Evolutionary conservation across 805 yeast species (phyloP).

Genomic region (Kodamaea laetipori): DNA sequence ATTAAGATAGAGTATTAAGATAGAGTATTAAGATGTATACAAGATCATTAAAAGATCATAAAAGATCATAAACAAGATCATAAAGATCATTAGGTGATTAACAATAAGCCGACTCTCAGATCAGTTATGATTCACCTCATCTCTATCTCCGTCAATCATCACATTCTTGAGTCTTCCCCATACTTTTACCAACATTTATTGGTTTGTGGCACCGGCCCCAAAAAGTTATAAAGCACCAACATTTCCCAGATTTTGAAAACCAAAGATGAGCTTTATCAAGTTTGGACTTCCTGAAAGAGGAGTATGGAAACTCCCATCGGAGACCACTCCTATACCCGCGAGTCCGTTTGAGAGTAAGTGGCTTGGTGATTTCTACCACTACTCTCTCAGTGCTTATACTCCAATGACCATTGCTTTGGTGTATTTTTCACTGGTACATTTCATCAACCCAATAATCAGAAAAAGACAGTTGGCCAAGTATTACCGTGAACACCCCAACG

Average conservation of each 20-base stretch:
- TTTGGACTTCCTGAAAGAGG: slow-evolving; percentile 39
- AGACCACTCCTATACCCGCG: slow-evolving; percentile 32
- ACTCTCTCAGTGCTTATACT: slow-evolving; percentile 50
- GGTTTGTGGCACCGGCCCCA: not conserved
- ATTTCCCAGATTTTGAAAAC: not conserved
- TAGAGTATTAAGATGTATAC: too few species aligned
- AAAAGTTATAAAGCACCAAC: not conserved
- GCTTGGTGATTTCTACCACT: slow-evolving; percentile 39
- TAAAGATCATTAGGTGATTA: too few species aligned
- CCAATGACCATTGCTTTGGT: slow-evolving; percentile 59
- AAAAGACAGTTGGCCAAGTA: slow-evolving; percentile 46
- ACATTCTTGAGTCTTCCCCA: not conserved
- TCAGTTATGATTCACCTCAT: too few species aligned
- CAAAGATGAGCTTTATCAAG: slow-evolving; percentile 22
- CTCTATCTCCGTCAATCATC: too few species aligned
- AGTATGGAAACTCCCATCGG: slow-evolving; percentile 34
- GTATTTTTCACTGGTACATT: slow-evolving; percentile 61
- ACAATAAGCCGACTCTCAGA: too few species aligned
- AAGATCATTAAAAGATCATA: too few species aligned
- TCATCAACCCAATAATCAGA: slow-evolving; percentile 49
- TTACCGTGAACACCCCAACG: slow-evolving; percentile 21
- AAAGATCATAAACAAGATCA: too few species aligned
- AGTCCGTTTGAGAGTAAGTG: slow-evolving; percentile 35
- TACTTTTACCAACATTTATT: slow-evolving; percentile 1
- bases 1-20: too few species aligned